Base-by-base conservation (phyloP, 495 filamentous ascomycete genomes). In the Penicillium diatomitis region DNA sequence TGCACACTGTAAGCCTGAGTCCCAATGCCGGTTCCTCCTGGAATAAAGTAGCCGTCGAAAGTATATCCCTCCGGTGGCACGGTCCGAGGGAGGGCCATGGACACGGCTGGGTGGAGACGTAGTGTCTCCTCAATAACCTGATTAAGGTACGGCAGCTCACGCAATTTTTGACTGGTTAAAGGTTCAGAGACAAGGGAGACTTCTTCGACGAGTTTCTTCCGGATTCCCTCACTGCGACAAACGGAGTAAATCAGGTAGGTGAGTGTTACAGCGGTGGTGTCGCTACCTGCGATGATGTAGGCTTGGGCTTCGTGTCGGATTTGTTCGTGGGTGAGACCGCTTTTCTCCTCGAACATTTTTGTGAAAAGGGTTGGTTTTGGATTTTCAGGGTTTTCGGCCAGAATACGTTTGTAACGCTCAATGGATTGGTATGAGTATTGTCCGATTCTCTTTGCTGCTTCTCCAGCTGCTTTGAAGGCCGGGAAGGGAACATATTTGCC, bases 241-340 rank as follows among this genome's bases (percentile, higher is more conserved):
- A 76, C 67, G 6, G 58, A 56, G 54, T 67, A 71, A 3, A 61
- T 41, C 7, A 74, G 57, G 46, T 70, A 76, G 0, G 70, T 75
- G 28, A 76, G 38, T 0, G 68, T 70, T 0, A 69, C 58, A 1
- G 70, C 66, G 2, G 75, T 78, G 0, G 77, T 77, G 37, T 79
- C 75, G 9, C 62, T 68, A 1, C 77, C 77, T 0, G 75, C 80
- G 1, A 81, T 41, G 41, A 81, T 75, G 41, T 76, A 76, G 0
- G 48, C 52, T 20, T 62, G 54, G 0, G 75, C 75, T 32, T 77
- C 71, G 5, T 55, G 40, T 5, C 35, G 34, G 36, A 81, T 67
- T 32, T 80, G 73, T 0, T 52, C 38, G 6, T 65, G 52, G 5
- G 57, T 53, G 1, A 76, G 49, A 2, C 69, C 65, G 6, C 69